Evolutionary conservation across 2,329 filamentous ascomycete species (phyloP).

Genomic region (Geoglossum cookeanum): DNA sequence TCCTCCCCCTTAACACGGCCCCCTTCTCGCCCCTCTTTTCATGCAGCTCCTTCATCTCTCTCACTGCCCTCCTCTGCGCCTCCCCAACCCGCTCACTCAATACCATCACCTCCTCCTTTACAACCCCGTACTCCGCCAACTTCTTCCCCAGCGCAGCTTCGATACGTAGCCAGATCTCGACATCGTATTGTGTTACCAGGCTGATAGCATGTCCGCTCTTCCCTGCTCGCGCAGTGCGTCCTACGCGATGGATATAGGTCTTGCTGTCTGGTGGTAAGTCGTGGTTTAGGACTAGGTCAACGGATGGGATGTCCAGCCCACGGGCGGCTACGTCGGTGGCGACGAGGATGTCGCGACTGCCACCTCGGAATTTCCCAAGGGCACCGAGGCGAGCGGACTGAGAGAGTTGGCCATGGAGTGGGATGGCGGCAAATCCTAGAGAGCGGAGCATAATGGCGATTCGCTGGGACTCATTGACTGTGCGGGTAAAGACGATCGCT

Average conservation of each 20-base stretch:
- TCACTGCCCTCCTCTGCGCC: slow-evolving; percentile 60
- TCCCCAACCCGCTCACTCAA: slow-evolving; percentile 62
- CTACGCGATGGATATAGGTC: slow-evolving; percentile 80
- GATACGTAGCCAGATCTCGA: slow-evolving; percentile 63
- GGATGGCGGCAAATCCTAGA: slow-evolving; percentile 78
- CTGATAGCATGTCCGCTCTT: slow-evolving; percentile 66
- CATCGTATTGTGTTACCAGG: slow-evolving; percentile 72
- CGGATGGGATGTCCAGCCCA: slow-evolving; percentile 82
- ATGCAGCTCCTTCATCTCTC: slow-evolving; percentile 62
- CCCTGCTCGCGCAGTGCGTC: slow-evolving; percentile 71
- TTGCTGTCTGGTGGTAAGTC: slow-evolving; percentile 72
- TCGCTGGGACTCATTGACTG: slow-evolving; percentile 77
- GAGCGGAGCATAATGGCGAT: slow-evolving; percentile 65
- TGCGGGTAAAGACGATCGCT: slow-evolving; percentile 78
- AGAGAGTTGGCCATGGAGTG: slow-evolving; percentile 77
- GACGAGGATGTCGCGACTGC: slow-evolving; percentile 68
- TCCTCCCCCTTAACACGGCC: slow-evolving; percentile 29
- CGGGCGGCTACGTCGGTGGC: slow-evolving; percentile 88
- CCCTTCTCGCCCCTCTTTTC: slow-evolving; percentile 41
- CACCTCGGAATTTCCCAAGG: slow-evolving; percentile 72
- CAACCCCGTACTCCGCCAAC: slow-evolving; percentile 45
- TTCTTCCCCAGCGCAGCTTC: slow-evolving; percentile 68
- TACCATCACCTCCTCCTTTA: slow-evolving; percentile 72
- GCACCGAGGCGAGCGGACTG: slow-evolving; percentile 76
- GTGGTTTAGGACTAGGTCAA: slow-evolving; percentile 72